Percentiles rank a stretch among this genome's conserved stretches.
These are phyloP conservation scores for Talaromyces sp. DNA, from an alignment of 2,329 filamentous ascomycete species.

Conservation along the genomic window DNA sequence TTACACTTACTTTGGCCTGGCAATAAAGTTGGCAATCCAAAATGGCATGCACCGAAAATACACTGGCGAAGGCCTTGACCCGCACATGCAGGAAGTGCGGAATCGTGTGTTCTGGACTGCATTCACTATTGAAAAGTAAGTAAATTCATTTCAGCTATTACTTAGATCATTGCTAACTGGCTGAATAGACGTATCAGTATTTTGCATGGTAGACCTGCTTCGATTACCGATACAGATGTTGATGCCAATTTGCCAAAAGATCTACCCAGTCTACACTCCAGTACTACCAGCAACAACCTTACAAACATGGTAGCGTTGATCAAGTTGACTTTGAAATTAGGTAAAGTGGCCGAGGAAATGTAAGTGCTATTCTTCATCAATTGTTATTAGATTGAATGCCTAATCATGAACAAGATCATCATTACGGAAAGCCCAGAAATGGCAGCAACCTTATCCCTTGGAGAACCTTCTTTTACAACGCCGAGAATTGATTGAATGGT, in stretches of 20 bases:
- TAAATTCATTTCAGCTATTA: neutral
- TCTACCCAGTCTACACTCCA: constrained; percentile 43
- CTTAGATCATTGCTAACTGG: constrained; percentile 12
- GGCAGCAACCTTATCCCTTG: constrained; percentile 40
- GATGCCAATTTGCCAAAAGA: constrained; percentile 53
- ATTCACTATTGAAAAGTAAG: constrained; percentile 55
- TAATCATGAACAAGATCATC: constrained; percentile 28
- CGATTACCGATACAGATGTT: constrained; percentile 51
- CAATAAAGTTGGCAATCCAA: constrained; percentile 56
- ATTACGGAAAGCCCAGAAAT: constrained; percentile 37
- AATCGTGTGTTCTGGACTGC: constrained; percentile 58
- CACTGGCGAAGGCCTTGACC: constrained; percentile 46
- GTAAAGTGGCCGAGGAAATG: constrained; percentile 42
- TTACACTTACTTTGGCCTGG: constrained; percentile 56
- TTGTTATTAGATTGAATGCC: constrained; percentile 22
- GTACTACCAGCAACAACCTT: constrained; percentile 42
- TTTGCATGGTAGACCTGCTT: constrained; percentile 55
- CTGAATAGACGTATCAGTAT: constrained; percentile 51
- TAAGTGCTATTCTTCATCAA: constrained; percentile 20
- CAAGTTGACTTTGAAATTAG: constrained; percentile 43
- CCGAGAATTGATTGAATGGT: constrained; percentile 43
- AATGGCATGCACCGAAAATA: constrained; percentile 59
- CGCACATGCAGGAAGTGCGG: constrained; percentile 50
- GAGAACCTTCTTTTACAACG: constrained; percentile 38
- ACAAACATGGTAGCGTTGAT: constrained; percentile 48